Percentiles rank a stretch among this genome's conserved stretches.
Evolutionary conservation across 2,329 filamentous ascomycete genomes (phyloP).

Genomic region (Cladorrhinum sp.): DNA sequence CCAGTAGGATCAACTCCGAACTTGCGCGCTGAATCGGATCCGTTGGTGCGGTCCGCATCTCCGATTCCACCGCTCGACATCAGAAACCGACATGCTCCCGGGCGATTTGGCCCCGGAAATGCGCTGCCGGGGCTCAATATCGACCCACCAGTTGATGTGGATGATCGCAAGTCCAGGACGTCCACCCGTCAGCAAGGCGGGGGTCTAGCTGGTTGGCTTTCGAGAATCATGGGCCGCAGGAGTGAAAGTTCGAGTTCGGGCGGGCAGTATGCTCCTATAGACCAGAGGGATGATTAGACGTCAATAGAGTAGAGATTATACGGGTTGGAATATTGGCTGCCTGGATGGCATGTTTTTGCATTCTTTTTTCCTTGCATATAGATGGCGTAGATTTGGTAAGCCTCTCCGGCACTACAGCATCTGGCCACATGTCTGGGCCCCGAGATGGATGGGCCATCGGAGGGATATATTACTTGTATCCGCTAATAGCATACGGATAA

Average conservation of each 20-base stretch:
- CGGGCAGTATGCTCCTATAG: conserved; percentile 40
- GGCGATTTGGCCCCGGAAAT: conserved; percentile 54
- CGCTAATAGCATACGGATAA: background rate
- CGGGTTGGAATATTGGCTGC: background rate
- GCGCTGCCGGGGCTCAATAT: conserved; percentile 80
- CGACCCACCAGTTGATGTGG: conserved; percentile 66
- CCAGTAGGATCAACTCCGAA: conserved; percentile 77
- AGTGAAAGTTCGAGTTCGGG: conserved; percentile 33
- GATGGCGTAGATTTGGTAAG: conserved; percentile 17
- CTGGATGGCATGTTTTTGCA: background rate
- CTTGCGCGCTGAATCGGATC: conserved; percentile 71
- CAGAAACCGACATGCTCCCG: conserved; percentile 45
- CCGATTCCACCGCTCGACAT: conserved; percentile 75
- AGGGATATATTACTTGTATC: background rate
- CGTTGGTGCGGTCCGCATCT: conserved; percentile 74
- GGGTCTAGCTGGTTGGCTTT: conserved; percentile 51
- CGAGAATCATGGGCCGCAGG: conserved; percentile 40
- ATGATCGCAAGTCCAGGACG: conserved; percentile 43
- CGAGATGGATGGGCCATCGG: background rate
- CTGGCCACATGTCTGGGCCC: background rate
- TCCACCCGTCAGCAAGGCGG: conserved; percentile 32
- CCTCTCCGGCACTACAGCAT: background rate
- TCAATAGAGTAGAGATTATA: conserved; percentile 2
- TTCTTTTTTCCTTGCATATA: conserved; percentile 21
- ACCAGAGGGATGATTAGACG: conserved; percentile 40